Percentiles rank a stretch among this genome's conserved stretches.
These are phyloP conservation scores for Aschersonia sp. DNA, from an alignment of 2,329 filamentous ascomycete species.

Conservation along the genomic window DNA sequence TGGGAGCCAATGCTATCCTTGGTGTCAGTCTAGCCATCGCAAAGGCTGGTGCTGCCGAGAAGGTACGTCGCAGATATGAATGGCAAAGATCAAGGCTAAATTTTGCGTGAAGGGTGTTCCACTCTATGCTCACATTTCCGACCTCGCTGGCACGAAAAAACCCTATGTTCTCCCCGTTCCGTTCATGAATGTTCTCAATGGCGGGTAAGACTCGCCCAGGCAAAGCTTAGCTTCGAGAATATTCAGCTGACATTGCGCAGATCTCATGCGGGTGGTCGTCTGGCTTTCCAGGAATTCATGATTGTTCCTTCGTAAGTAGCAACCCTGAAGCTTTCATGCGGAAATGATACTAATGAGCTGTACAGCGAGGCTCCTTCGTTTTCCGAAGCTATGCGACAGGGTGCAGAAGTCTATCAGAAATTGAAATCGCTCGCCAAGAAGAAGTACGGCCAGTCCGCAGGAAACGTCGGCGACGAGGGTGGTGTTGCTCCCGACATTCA, in stretches of 20 bases:
- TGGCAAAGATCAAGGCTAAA: neutral
- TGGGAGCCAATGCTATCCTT: constrained; percentile 80
- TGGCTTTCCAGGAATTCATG: constrained; percentile 96
- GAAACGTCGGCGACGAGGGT: constrained; percentile 98
- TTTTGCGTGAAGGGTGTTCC: constrained; percentile 45
- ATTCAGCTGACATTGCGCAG: constrained; percentile 21
- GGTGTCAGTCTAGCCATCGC: constrained; percentile 74
- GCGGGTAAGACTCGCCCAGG: constrained; percentile 28
- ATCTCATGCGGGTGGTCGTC: constrained; percentile 91
- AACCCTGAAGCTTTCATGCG: neutral
- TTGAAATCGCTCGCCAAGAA: constrained; percentile 96
- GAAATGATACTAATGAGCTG: constrained; percentile 1
- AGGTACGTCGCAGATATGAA: constrained; percentile 27
- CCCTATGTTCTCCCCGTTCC: constrained; percentile 80
- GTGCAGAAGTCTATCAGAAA: constrained; percentile 95
- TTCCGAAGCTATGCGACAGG: constrained; percentile 90
- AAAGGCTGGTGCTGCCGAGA: constrained; percentile 81
- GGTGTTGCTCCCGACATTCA: constrained; percentile 99
- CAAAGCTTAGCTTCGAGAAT: neutral
- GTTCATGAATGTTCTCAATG: constrained; percentile 90
- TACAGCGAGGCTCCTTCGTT: constrained; percentile 69
- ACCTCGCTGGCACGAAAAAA: constrained; percentile 82
- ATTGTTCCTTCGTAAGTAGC: constrained; percentile 61
- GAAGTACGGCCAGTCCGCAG: constrained; percentile 97
- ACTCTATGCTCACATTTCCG: constrained; percentile 77